These are phyloP conservation scores for Cutaneotrichosporon cavernicola DNA, from an alignment of 1,284 basidiomycete genomes.

Conservation along the genomic window DNA sequence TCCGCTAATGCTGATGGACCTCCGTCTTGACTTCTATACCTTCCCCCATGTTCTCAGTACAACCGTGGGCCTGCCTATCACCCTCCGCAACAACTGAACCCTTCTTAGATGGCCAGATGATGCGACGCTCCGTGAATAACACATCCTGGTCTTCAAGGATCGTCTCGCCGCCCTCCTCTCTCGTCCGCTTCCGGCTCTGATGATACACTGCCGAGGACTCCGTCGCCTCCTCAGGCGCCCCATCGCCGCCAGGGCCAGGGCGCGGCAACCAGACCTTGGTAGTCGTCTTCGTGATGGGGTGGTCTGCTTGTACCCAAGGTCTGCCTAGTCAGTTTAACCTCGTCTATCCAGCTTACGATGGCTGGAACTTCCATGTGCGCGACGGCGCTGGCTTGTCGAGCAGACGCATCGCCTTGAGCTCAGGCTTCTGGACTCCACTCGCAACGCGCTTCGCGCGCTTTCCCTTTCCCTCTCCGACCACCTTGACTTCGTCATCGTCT, in stretches of 20 bases:
- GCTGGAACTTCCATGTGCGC: constrained; percentile 17
- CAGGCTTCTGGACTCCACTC: neutral
- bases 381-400: constrained; percentile 14
- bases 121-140: constrained; percentile 21
- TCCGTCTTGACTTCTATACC: constrained; percentile 1
- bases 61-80: neutral
- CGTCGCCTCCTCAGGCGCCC: constrained; percentile 15
- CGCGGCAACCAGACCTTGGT: constrained; percentile 6
- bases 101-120: constrained; percentile 4
- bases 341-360: constrained; percentile 8
- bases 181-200: constrained; percentile 15
- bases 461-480: constrained; percentile 26
- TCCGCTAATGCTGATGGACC: constrained; percentile 2
- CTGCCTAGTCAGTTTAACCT: constrained; percentile 1
- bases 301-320: constrained; percentile 22
- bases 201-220: constrained; percentile 10
- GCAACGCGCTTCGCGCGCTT: constrained; percentile 8
- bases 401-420: constrained; percentile 10
- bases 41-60: neutral
- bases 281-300: constrained; percentile 9
- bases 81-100: neutral
- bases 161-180: constrained; percentile 12
- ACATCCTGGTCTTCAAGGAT: constrained; percentile 24
- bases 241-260: constrained; percentile 8
- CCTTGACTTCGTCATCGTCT: constrained; percentile 59